Conservation (phyloP, 306 rosid genomes). For the Vigna angularis region DNA sequence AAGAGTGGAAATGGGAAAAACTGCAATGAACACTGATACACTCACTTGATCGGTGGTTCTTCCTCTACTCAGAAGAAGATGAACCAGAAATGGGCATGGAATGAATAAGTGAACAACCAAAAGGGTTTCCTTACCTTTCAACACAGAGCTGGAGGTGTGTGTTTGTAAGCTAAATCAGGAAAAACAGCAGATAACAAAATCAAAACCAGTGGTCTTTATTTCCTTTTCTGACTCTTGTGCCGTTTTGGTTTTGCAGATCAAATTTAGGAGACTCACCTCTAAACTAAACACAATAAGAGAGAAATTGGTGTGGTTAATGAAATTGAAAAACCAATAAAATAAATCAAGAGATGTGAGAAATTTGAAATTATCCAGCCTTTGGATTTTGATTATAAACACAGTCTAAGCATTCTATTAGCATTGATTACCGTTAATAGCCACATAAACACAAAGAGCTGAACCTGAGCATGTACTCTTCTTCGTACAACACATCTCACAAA, state of each 20-base stretch:
- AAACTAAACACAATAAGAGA: neutral
- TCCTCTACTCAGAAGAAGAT: constrained; percentile 26
- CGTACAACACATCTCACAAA: constrained; percentile 14
- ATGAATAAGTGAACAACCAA: constrained; percentile 19
- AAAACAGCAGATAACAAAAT: constrained; percentile 41
- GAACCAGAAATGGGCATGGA: constrained; percentile 31
- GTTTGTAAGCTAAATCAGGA: constrained; percentile 47
- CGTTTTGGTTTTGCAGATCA: neutral
- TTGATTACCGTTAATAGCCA: neutral
- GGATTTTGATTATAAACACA: constrained; percentile 26
- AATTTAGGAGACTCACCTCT: neutral
- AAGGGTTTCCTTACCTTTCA: constrained; percentile 37
- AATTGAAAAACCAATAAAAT: neutral
- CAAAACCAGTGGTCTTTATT: constrained; percentile 30
- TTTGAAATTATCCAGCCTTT: constrained; percentile 24
- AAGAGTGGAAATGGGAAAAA: constrained; percentile 23
- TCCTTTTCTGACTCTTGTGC: constrained; percentile 3
- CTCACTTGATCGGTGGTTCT: constrained; percentile 27
- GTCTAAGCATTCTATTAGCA: constrained; percentile 2
- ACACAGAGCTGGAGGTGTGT: constrained; percentile 51
- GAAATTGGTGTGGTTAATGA: neutral
- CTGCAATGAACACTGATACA: constrained; percentile 8
- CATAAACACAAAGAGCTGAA: neutral
- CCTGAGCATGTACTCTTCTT: neutral
- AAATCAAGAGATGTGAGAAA: constrained; percentile 27